These are phyloP conservation scores for Urtica urens DNA, from an alignment of 306 rosid species.

Conservation along the genomic window DNA sequence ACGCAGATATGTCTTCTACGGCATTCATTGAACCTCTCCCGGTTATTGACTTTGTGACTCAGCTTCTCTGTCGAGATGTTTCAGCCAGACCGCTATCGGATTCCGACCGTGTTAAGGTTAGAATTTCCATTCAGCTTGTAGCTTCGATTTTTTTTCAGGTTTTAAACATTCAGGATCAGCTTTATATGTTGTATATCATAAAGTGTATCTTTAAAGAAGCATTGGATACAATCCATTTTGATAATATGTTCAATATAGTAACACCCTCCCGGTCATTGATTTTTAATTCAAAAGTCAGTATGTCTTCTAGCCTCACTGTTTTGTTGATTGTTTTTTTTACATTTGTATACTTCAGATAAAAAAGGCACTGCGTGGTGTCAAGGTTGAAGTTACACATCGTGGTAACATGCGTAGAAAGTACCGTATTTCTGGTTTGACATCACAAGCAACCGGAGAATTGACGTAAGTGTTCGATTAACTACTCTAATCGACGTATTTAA, in stretches of 20 bases:
- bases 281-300: background rate
- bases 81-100: conserved; percentile 67
- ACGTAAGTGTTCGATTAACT: conserved; percentile 41
- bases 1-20: conserved; percentile 92
- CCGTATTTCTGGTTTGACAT: conserved; percentile 82
- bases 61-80: conserved; percentile 77
- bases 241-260: too few relatives aligned
- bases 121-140: conserved; percentile 13
- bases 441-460: conserved; percentile 84
- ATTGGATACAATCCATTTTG: too few relatives aligned
- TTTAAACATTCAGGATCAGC: too few relatives aligned
- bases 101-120: conserved; percentile 86
- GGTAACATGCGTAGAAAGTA: conserved; percentile 92
- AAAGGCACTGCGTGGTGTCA: conserved; percentile 89
- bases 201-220: too few relatives aligned
- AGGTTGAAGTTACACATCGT: conserved; percentile 92
- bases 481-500: background rate
- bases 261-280: too few relatives aligned
- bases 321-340: too few relatives aligned
- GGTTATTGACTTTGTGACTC: conserved; percentile 71
- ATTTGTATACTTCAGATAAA: conserved; percentile 45
- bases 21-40: conserved; percentile 95
- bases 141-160: background rate
- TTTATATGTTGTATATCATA: too few relatives aligned
- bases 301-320: too few relatives aligned